Percentiles rank a stretch among this genome's conserved stretches.
These are phyloP conservation scores for Sphaerosporella brunnea DNA, from an alignment of 495 filamentous ascomycete genomes.

Conservation along the genomic window DNA sequence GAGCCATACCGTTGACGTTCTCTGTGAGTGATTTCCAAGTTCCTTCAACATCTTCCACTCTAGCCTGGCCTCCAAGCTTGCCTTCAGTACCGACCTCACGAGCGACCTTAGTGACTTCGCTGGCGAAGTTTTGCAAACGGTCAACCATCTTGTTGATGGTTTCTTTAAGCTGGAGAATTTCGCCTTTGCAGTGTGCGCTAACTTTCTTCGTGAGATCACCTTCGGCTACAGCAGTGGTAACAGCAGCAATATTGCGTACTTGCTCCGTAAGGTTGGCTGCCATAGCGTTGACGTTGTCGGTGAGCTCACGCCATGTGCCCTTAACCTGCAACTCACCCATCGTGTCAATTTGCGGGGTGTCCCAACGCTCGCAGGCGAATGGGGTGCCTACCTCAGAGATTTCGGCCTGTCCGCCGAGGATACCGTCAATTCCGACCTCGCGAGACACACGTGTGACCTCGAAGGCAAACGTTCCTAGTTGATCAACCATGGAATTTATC, in stretches of 20 bases:
- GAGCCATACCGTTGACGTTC: slow-evolving; percentile 98
- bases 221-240: slow-evolving; percentile 91
- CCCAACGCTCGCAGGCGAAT: background rate
- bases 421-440: slow-evolving; percentile 94
- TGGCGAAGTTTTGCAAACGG: slow-evolving; percentile 87
- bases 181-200: slow-evolving; percentile 87
- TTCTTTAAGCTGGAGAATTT: slow-evolving; percentile 86
- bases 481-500: slow-evolving; percentile 98
- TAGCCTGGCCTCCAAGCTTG: slow-evolving; percentile 85
- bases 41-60: slow-evolving; percentile 91
- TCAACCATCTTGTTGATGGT: slow-evolving; percentile 99
- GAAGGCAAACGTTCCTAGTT: slow-evolving; percentile 88
- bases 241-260: slow-evolving; percentile 88
- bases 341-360: background rate
- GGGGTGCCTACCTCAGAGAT: slow-evolving; percentile 53
- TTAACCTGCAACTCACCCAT: slow-evolving; percentile 30
- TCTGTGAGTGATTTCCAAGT: slow-evolving; percentile 95
- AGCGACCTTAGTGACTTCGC: slow-evolving; percentile 95
- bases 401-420: slow-evolving; percentile 88
- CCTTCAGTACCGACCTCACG: slow-evolving; percentile 95
- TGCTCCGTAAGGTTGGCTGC: slow-evolving; percentile 88
- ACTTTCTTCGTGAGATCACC: slow-evolving; percentile 91
- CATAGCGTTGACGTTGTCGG: slow-evolving; percentile 97
- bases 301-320: slow-evolving; percentile 89
- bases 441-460: slow-evolving; percentile 92